phyloP scores from a whole-genome alignment of 208 protist species.

The Kentomonas sorsogonicus region DNA sequence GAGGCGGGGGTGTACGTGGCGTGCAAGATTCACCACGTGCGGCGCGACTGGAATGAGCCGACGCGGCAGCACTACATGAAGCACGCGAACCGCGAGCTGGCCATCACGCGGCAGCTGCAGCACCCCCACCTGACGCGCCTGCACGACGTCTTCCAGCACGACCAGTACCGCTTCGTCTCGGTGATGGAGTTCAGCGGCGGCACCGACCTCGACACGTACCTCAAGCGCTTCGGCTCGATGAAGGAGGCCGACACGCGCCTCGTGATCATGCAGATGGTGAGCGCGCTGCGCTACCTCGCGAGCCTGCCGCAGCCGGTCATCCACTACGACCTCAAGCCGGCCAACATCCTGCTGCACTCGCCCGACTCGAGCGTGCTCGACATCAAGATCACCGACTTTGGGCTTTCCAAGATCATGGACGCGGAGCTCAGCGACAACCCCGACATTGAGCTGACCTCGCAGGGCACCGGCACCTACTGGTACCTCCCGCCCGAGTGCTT shows the following conservation, averaged over 20 bases:
- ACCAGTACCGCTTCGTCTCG: constrained; percentile 80
- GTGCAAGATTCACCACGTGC: constrained; percentile 95
- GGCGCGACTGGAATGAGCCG: constrained; percentile 75
- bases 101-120: constrained; percentile 88
- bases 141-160: constrained; percentile 85
- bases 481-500: constrained; percentile 96
- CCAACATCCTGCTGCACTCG: constrained; percentile 67
- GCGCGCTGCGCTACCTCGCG: constrained; percentile 90
- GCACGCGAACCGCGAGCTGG: constrained; percentile 90
- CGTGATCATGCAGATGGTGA: constrained; percentile 88
- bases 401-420: constrained; percentile 93
- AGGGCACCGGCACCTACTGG: constrained; percentile 96
- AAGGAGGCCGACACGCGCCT: constrained; percentile 84
- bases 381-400: constrained; percentile 97
- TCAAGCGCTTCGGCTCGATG: constrained; percentile 76
- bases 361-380: constrained; percentile 53
- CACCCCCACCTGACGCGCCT: constrained; percentile 82
- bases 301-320: constrained; percentile 73
- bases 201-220: constrained; percentile 88
- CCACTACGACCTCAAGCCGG: constrained; percentile 77
- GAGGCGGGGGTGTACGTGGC: constrained; percentile 83
- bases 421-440: constrained; percentile 52
- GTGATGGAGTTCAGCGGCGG: constrained; percentile 94
- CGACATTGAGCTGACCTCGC: constrained; percentile 93
- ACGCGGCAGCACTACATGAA: constrained; percentile 89